Conservation (phyloP, 2,329 filamentous ascomycete genomes). For the Colletotrichum siamense region DNA sequence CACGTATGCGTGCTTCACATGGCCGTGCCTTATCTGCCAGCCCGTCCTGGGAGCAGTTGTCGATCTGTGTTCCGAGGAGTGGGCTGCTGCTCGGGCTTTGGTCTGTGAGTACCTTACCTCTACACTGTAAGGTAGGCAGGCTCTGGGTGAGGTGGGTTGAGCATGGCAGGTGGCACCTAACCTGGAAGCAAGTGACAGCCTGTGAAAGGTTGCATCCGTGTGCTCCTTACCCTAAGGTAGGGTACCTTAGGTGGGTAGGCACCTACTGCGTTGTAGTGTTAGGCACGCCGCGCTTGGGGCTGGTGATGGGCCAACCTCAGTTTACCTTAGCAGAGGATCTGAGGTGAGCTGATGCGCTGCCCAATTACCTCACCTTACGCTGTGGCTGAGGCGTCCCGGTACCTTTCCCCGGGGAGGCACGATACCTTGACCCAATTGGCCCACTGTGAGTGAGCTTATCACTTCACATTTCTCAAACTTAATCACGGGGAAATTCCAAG, state of each 20-base stretch:
- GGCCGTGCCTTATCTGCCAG: conserved; percentile 13
- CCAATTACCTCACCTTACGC: not conserved
- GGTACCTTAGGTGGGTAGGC: not conserved
- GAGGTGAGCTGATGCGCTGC: not conserved
- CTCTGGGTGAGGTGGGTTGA: not conserved
- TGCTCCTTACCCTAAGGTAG: no score
- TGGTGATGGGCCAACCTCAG: not conserved
- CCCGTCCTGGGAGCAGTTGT: not conserved
- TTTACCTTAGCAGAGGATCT: not conserved
- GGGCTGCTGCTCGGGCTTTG: not conserved
- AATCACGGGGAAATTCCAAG: conserved; percentile 9
- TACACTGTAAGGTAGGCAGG: no score
- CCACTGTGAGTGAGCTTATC: not conserved
- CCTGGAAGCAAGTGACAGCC: not conserved
- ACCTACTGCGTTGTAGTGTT: not conserved
- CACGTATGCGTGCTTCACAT: not conserved
- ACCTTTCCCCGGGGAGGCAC: not conserved
- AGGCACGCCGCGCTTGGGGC: not conserved
- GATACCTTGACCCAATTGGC: not conserved
- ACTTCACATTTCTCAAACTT: not conserved
- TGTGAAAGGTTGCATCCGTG: not conserved
- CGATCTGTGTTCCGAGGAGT: conserved; percentile 6
- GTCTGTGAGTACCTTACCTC: not conserved
- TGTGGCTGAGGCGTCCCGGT: not conserved
- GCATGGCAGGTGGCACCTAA: not conserved